Base-by-base conservation (phyloP, 129 eudicot genomes). In the Sambucus nigra region DNA sequence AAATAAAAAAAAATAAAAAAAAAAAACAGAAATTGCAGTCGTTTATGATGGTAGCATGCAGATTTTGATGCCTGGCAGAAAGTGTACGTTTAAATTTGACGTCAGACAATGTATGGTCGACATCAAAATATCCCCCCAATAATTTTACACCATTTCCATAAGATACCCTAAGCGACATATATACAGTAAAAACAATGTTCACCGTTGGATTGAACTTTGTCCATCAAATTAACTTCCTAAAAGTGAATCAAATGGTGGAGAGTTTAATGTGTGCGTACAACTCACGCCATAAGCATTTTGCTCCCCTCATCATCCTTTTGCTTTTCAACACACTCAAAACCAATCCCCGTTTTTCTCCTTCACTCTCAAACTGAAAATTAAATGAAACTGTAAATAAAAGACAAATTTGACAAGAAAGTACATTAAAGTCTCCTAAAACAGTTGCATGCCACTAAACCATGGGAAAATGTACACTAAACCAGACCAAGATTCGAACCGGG, bases 341-440 rank as follows among this genome's bases (percentile, higher is more conserved):
- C 32, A 12, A 3, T 19, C 51, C 51, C 16, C 1, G 0, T 21
- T 11, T 13, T 10, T 1, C 8, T 24, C 32, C 5, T 5, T 54
- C 3, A 32, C 19, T 22, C 16, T 29, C 13, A 20, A 19, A 35
- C 27, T 4, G 48, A 33, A 20, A 57, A 38, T 2, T 17, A 17
- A 59, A 53, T 25, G 10, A 42, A 27, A 56, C 5, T 7, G 11
- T 5, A 42, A 57, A 47, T n/a, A 46, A 28, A 14, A 33, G 10
- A 41, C 8, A 47, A 49, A 60, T 55, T 33, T 39, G 23, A 57
- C 67, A 66, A 26, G 22, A 51, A 61, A 57, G 38, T 64, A 78
- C 86, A 68, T 78, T 68, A 52, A 72, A 42, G 51, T 75, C 68
- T 49, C 69, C 76, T 62, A 65, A 68, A n/a, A 64, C 80, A 47